A percentile compares a stretch with the other conserved stretches of the same genome.
phyloP scores from a whole-genome alignment of 2,329 filamentous ascomycete genomes.

The Domatiomyces globalis region DNA sequence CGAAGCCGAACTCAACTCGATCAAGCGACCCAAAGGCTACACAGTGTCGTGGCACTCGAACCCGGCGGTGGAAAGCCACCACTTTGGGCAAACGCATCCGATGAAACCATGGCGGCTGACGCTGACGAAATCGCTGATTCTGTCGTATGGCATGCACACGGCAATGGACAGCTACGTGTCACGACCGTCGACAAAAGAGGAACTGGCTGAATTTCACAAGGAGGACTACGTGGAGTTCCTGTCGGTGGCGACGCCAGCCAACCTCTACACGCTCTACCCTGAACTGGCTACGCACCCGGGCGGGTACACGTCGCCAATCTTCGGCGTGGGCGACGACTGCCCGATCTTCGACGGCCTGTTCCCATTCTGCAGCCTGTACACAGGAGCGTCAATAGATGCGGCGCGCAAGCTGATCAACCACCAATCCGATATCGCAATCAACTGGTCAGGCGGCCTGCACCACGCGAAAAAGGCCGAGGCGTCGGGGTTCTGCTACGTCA shows the following conservation, averaged over 20 bases:
- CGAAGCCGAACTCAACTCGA: constrained; percentile 48
- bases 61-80: constrained; percentile 84
- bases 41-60: constrained; percentile 94
- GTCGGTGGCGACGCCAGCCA: constrained; percentile 53
- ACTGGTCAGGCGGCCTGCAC: constrained; percentile 92
- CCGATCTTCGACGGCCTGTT: constrained; percentile 92
- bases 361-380: constrained; percentile 88
- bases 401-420: constrained; percentile 74
- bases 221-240: constrained; percentile 85
- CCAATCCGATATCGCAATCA: constrained; percentile 89
- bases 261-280: constrained; percentile 44
- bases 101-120: constrained; percentile 99
- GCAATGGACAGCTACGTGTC: constrained; percentile 92
- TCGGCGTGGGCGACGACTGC: constrained; percentile 87
- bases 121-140: constrained; percentile 84
- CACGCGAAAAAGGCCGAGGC: constrained; percentile 92
- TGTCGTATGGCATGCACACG: constrained; percentile 88
- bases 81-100: constrained; percentile 91
- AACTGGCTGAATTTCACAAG: constrained; percentile 75
- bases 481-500: constrained; percentile 96
- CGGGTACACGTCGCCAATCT: constrained; percentile 39
- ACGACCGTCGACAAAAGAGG: constrained; percentile 70
- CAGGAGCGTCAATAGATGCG: constrained; percentile 78
- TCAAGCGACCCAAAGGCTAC: constrained; percentile 69
- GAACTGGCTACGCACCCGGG: constrained; percentile 13